Base-by-base conservation (phyloP, 306 rosid species). In the Trichosanthes cucumerina region DNA sequence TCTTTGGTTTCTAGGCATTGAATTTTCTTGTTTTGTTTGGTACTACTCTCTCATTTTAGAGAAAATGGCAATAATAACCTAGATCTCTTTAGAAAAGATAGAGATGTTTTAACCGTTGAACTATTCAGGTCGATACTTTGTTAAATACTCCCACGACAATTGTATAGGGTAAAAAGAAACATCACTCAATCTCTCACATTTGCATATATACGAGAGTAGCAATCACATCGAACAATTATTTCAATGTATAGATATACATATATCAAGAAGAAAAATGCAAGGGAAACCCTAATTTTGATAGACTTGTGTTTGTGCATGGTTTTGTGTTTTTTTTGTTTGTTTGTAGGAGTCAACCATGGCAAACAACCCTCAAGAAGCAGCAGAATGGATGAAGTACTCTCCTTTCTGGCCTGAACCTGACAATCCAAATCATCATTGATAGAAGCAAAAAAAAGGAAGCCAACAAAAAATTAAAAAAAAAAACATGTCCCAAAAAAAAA, bases 301-400 rank as follows among this genome's bases (percentile, higher is more conserved):
- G 13, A 43, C n/a, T 33, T n/a, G 18, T 33, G 4, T 21, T 53
- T 36, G 36, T 84, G 79, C 18, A 64, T 18, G 80, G 16, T 39
- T 68, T 65, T 36, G 26, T 34, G 26, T 65, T 36, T 62, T 6
- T 62, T 11, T 26, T 62, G 2, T 7, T 16, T 33, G n/a, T 21
- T 10, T 36, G 79, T 87, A 90, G 98, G 97, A 90, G 38, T 79
- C 97, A 88, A 83, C 93, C 39, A 91, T 88, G 54, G 69, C 86
- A 86, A 90, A 88, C 82, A 90, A 88, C 83, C 89, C 82, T 73
- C 93, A 96, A 86, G 99, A 96, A 81, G 87, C 91, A 79, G 98
- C 91, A 79, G 99, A 96, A 74, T 96, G 99, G 99, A 83, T 96
- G 93, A 92, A 92, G 80, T 96, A 89, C 86, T 88, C 99, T 47